Percentiles rank a stretch among this genome's conserved stretches.
phyloP scores from a whole-genome alignment of 257 asterid genomes.

The Henckelia pumila region DNA sequence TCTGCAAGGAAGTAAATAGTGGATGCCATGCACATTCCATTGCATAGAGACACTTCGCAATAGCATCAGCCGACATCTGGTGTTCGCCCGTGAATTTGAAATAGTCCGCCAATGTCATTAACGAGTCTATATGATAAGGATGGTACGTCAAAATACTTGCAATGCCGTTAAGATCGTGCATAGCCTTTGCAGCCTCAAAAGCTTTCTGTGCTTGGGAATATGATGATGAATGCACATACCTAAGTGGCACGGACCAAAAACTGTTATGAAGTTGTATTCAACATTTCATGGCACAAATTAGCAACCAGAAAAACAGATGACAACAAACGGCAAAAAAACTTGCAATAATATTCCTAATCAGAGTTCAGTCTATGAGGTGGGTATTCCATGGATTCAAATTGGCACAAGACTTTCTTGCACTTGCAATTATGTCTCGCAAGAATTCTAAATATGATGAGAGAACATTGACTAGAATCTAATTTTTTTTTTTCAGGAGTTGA shows the following conservation, averaged over 20 bases:
- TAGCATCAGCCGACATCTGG: slow-evolving; percentile 86
- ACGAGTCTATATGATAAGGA: slow-evolving; percentile 93
- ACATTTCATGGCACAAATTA: slow-evolving; percentile 7
- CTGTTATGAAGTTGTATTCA: slow-evolving; percentile 1
- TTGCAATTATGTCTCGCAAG: slow-evolving; percentile 8
- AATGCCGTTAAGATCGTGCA: slow-evolving; percentile 84
- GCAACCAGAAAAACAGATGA: neutral
- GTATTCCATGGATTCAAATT: slow-evolving; percentile 6
- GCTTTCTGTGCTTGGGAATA: slow-evolving; percentile 82
- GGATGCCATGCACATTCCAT: slow-evolving; percentile 97
- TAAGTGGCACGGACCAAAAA: slow-evolving; percentile 28
- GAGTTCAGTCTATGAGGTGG: neutral
- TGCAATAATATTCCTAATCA: neutral
- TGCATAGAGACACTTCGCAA: slow-evolving; percentile 74
- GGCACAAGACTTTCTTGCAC: neutral
- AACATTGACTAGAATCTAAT: neutral
- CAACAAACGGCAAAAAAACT: neutral
- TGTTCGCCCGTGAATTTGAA: slow-evolving; percentile 89
- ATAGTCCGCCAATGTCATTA: slow-evolving; percentile 77
- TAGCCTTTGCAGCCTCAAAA: slow-evolving; percentile 85
- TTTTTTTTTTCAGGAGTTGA: neutral
- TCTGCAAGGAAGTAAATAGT: slow-evolving; percentile 62
- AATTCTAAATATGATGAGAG: slow-evolving; percentile 1
- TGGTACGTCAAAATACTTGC: slow-evolving; percentile 64
- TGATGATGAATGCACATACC: slow-evolving; percentile 70